Percentiles rank a stretch among this genome's conserved stretches.
These are phyloP conservation scores for Phalaenopsis hybrid DNA, from an alignment of 116 monocot genomes.

Conservation along the genomic window DNA sequence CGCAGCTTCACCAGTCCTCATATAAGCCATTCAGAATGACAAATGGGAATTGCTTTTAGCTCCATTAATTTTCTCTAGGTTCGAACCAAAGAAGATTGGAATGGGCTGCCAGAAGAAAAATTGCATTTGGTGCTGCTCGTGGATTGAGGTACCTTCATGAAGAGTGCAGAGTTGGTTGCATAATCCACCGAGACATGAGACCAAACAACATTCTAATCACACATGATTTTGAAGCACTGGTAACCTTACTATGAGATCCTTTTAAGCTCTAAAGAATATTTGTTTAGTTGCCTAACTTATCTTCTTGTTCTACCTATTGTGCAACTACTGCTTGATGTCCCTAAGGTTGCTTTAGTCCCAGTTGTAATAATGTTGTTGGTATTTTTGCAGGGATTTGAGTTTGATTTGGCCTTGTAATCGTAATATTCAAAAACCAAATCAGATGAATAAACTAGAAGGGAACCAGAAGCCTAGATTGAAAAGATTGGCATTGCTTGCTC, in stretches of 20 bases:
- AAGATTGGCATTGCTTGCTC: no score
- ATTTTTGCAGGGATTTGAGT: background rate
- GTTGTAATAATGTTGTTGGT: background rate
- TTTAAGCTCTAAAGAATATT: no score
- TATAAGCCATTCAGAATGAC: no score
- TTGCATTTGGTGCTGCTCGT: conserved; percentile 79
- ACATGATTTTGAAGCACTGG: conserved; percentile 67
- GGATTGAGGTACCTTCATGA: conserved; percentile 87
- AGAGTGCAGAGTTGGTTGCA: conserved; percentile 70
- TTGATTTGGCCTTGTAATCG: background rate
- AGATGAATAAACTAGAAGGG: background rate
- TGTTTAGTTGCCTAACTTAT: background rate
- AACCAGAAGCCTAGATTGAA: no score
- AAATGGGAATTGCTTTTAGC: no score
- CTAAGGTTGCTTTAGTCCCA: background rate
- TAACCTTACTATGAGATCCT: background rate
- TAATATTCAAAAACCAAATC: background rate
- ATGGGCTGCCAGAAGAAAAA: conserved; percentile 72
- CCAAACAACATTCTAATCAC: conserved; percentile 76
- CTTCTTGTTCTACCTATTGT: background rate
- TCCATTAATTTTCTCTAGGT: background rate
- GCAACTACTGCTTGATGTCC: background rate
- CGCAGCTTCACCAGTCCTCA: no score
- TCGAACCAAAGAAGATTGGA: conserved; percentile 33
- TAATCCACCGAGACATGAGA: conserved; percentile 50